These are phyloP conservation scores for Picea abies DNA, from an alignment of 83 land plant species.

Conservation along the genomic window DNA sequence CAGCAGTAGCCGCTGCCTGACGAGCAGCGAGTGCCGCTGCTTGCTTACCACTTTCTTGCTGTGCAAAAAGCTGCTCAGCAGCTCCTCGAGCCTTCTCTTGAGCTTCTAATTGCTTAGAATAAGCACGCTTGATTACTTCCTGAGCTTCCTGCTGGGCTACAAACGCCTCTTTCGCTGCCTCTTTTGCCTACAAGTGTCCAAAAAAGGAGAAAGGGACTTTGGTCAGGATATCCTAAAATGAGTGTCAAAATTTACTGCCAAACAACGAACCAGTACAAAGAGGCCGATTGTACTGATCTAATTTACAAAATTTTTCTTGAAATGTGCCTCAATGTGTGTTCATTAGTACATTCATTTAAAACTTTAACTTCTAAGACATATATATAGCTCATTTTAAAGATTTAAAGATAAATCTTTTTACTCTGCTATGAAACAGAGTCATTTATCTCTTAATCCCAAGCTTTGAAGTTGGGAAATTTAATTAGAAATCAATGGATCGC, in stretches of 20 bases:
- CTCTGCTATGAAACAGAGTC: too few species aligned
- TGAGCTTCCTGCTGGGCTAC: background rate
- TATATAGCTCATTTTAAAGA: background rate
- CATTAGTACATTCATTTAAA: background rate
- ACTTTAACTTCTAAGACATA: background rate
- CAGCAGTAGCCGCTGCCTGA: background rate
- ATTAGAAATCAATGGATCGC: background rate
- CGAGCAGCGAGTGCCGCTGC: background rate
- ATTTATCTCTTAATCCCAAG: background rate
- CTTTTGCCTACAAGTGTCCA: background rate
- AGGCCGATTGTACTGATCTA: background rate
- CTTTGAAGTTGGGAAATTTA: background rate
- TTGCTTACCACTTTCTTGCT: constrained; percentile 9
- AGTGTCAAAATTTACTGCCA: too few species aligned
- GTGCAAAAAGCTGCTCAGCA: background rate
- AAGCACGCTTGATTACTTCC: constrained; percentile 4
- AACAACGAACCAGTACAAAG: background rate
- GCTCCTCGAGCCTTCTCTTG: background rate
- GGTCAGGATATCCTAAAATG: background rate
- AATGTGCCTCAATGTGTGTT: background rate
- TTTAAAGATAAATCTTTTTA: background rate
- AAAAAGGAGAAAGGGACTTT: background rate
- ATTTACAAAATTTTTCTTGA: background rate
- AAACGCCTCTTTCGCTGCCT: background rate
- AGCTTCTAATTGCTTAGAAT: background rate